Percentiles rank a stretch among this genome's conserved stretches.
phyloP scores from a whole-genome alignment of 139 green algal species.

The Coelastrella sp. region DNA sequence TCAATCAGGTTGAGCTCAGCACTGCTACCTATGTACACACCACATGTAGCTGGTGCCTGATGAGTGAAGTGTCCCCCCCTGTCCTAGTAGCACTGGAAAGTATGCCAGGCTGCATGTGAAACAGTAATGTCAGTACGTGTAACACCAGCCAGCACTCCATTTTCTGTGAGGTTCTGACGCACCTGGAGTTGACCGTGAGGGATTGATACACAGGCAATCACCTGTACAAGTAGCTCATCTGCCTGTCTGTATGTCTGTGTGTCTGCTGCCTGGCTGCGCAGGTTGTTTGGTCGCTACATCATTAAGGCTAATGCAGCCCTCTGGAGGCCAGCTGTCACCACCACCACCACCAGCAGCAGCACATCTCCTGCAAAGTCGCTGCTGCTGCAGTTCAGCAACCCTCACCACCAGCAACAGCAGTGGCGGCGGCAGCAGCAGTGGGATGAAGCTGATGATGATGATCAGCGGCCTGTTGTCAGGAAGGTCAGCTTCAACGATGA shows the following conservation, averaged over 20 bases:
- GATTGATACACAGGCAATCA: no score
- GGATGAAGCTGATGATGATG: background rate
- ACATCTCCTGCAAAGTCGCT: background rate
- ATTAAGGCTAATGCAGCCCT: background rate
- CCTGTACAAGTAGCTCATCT: no score
- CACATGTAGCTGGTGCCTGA: background rate
- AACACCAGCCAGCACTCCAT: no score
- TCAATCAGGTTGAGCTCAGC: no score
- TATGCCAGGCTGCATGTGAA: no score
- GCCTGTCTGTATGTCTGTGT: background rate
- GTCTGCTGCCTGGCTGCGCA: background rate
- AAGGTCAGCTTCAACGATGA: background rate
- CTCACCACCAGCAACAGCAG: background rate
- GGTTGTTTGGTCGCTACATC: constrained; percentile 4
- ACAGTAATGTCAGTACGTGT: no score
- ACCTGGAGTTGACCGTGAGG: no score
- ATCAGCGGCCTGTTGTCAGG: background rate
- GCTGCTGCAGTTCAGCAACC: background rate
- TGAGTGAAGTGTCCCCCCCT: background rate
- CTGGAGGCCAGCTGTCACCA: background rate
- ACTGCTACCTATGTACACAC: no score
- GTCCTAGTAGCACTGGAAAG: background rate
- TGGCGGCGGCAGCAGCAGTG: constrained; percentile 11
- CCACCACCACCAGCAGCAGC: background rate
- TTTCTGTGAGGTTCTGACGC: no score